Base-by-base conservation (phyloP, 257 asterid species). In the Forsythia viridissima region DNA sequence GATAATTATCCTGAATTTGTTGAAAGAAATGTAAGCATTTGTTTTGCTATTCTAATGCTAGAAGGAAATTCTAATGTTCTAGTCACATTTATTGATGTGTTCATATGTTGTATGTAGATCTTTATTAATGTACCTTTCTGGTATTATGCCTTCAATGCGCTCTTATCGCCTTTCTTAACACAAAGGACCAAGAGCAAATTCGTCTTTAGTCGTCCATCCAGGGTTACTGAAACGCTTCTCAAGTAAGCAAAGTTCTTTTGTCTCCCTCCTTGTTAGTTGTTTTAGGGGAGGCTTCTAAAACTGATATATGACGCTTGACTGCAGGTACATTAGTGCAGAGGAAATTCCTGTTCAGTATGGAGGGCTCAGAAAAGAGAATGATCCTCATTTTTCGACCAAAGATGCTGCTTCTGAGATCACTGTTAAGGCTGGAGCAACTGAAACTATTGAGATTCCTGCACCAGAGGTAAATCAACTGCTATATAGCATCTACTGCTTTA, bases 1-100 rank as follows among this genome's bases (percentile, higher is more conserved):
- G 91, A 92, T 16, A 90, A 92, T 75, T 92, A 90, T 67, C 95
- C 97, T 4, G 97, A 90, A 72, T 84, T 92, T 74, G 91, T 92
- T 11, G 79, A 88, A 8, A 82, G 84, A 77, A 92, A 92, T 76
- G 97, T 90, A 52, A 85, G 88, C 8, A 30, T 44, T 48, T 61
- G 30, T 71, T 34, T 43, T 51, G 41, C 36, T 4, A 30, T 15
- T 24, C 9, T 37, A 4, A 36, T 6, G 7, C n/a, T 55, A 16
- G 65, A 15, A 18, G 20, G 67, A 20, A 18, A 21, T n/a, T 57
- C 13, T 57, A 57, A n/a, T 57, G 13, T 20, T 57, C 67, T 57
- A 63, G 15, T 15, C 16, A 24, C 21, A 12, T 57, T 0, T 68
- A 34, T 57, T 57, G 78, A 40, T 9, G 71, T 52, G 5, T 20